A percentile compares a stretch with the other conserved stretches of the same genome.
Evolutionary conservation across 106 monocot species (phyloP).

Genomic region (Dioscorea dumetorum): DNA sequence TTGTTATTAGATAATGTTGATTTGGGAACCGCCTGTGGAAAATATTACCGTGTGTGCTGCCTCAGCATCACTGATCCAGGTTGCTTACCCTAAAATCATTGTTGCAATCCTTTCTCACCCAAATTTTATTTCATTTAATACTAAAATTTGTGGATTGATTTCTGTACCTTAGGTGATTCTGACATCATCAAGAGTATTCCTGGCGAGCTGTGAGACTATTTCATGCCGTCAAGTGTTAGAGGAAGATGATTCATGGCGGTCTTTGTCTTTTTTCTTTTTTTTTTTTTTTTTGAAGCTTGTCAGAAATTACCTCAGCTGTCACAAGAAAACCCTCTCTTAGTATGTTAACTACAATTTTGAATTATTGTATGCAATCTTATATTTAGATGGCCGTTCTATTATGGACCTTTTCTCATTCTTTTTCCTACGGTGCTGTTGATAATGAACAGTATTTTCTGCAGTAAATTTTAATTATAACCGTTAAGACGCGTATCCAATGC

Average conservation of each 20-base stretch:
- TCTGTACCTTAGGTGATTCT: constrained; percentile 27
- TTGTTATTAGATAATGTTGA: constrained; percentile 26
- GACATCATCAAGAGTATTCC: constrained; percentile 40
- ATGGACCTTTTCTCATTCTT: too few relatives aligned
- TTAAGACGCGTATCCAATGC: too few relatives aligned
- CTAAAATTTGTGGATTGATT: background rate
- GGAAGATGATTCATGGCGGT: background rate
- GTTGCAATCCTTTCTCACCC: background rate
- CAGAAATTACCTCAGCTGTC: too few relatives aligned
- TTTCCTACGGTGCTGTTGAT: too few relatives aligned
- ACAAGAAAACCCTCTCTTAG: too few relatives aligned
- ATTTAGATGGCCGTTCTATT: too few relatives aligned
- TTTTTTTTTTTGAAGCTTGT: background rate
- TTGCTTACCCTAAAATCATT: background rate
- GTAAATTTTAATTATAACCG: too few relatives aligned
- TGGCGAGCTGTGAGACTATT: constrained; percentile 15
- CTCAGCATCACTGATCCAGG: constrained; percentile 29
- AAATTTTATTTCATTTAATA: background rate
- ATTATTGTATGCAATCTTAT: too few relatives aligned
- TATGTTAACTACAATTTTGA: too few relatives aligned
- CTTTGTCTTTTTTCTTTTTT: background rate
- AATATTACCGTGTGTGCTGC: constrained; percentile 22
- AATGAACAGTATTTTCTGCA: too few relatives aligned
- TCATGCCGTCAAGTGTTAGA: too few relatives aligned
- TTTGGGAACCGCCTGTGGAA: constrained; percentile 30